Conservation (phyloP, 768 basidiomycete species). For the Melanogaster broomeanus region DNA sequence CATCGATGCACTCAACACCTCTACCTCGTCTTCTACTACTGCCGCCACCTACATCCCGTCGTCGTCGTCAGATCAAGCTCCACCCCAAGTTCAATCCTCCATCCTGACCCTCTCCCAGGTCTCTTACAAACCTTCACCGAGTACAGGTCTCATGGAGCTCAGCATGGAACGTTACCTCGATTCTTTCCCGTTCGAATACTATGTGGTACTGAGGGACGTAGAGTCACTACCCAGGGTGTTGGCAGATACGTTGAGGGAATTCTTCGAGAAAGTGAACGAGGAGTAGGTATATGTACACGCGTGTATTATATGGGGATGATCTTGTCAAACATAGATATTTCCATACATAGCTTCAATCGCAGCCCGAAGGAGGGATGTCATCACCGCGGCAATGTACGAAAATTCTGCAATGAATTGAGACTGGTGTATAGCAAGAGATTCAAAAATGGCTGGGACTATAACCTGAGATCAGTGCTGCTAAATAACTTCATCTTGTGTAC, state of each 20-base stretch:
- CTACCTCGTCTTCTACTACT: constrained; percentile 16
- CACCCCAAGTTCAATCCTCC: constrained; percentile 53
- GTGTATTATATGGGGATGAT: not conserved
- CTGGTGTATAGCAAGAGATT: no score
- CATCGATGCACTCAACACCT: constrained; percentile 79
- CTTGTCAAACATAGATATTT: no score
- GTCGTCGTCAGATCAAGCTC: constrained; percentile 6
- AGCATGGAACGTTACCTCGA: constrained; percentile 89
- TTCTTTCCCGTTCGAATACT: constrained; percentile 97
- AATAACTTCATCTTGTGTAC: no score
- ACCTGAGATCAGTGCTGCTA: no score
- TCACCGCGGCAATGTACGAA: no score
- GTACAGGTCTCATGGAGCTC: constrained; percentile 75
- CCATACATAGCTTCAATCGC: no score
- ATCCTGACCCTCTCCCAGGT: constrained; percentile 94
- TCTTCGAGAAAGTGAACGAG: constrained; percentile 83
- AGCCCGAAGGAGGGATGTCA: no score
- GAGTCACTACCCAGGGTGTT: constrained; percentile 92
- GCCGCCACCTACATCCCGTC: constrained; percentile 9
- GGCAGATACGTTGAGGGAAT: constrained; percentile 86
- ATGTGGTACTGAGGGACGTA: constrained; percentile 87
- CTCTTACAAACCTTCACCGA: constrained; percentile 60
- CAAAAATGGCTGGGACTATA: no score
- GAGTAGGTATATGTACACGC: constrained; percentile 32
- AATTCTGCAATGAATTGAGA: no score